Conservation (phyloP, 1,284 basidiomycete species). For the Grifola frondosa region DNA sequence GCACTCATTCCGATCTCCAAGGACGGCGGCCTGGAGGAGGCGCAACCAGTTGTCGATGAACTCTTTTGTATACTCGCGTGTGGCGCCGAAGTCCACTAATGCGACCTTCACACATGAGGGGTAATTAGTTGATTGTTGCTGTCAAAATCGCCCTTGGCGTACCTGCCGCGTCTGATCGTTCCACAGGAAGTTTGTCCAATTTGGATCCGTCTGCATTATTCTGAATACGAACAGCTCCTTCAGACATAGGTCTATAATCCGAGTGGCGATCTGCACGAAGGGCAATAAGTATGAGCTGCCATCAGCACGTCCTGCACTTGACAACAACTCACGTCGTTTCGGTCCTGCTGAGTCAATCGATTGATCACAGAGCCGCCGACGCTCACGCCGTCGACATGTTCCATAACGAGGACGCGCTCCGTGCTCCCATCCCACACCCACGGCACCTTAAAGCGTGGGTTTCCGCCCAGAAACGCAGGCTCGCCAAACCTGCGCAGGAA, state of each 20-base stretch:
- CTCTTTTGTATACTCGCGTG: slow-evolving; percentile 78
- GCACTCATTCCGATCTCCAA: slow-evolving; percentile 70
- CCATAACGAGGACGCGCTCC: slow-evolving; percentile 85
- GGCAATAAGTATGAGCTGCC: too few relatives aligned
- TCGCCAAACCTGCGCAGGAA: slow-evolving; percentile 68
- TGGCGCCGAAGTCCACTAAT: slow-evolving; percentile 96
- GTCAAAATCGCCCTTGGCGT: too few relatives aligned
- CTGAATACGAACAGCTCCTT: slow-evolving; percentile 90
- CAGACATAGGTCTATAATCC: slow-evolving; percentile 85
- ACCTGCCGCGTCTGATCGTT: slow-evolving; percentile 61
- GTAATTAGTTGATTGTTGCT: too few relatives aligned
- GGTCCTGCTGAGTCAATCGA: slow-evolving; percentile 57
- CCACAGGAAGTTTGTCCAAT: slow-evolving; percentile 98
- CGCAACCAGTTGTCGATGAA: slow-evolving; percentile 91
- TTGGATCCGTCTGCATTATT: slow-evolving; percentile 98
- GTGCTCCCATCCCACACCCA: slow-evolving; percentile 85
- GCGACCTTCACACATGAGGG: slow-evolving; percentile 54
- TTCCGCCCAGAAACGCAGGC: slow-evolving; percentile 49
- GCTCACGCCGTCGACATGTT: slow-evolving; percentile 81
- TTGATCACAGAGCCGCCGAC: slow-evolving; percentile 67
- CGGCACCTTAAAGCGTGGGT: slow-evolving; percentile 79
- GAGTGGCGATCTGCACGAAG: slow-evolving; percentile 70
- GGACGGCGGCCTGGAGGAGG: slow-evolving; percentile 78
- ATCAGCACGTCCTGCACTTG: background rate
- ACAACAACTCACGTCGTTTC: slow-evolving; percentile 66